Base-by-base conservation (phyloP, 2,329 filamentous ascomycete genomes). In the Penicillium sp. region DNA sequence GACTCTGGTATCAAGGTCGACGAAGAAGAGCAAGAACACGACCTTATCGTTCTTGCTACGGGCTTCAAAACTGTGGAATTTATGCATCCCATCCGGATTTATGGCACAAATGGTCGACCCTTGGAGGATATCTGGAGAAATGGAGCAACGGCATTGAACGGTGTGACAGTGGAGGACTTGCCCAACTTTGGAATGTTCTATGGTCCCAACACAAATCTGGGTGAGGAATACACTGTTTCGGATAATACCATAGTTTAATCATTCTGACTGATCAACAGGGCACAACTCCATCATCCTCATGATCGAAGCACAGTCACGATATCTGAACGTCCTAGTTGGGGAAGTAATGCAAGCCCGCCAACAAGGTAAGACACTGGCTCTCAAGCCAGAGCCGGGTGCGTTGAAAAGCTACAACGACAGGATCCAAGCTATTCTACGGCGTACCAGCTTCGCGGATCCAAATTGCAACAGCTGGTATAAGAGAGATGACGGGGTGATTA, bases 231-330 rank as follows among this genome's bases (percentile, higher is more conserved):
- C 31, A 16, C 13, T 3, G 21, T 4, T 40, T 21, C 6, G 13
- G n/a, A 23, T 38, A 15, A 18, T 9, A 38, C n/a, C 9, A 3
- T 0, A 0, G 1, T 6, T 27, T 10, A 18, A 10, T 13, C 3
- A 29, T n/a, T 46, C 27, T 39, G 52, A 45, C 50, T 34, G 5
- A n/a, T 15, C 2, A 21, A 27, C 38, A 52, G 82, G 79, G 0
- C 80, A 82, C 64, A 83, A 82, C 57, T 78, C 74, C 51, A 84
- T 85, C 60, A 80, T 85, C 59, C 72, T 84, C n/a, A 85, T 84
- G 82, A 83, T 85, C 57, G 82, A 85, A 63, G 77, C 81, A 2
- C 82, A 85, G 60, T 76, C 73, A 3, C 75, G 78, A 3, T 85
- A 84, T 62, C 76, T 85, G 54, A 80, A 77, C 55, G 72, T 71